These are phyloP conservation scores for Colletotrichum euphorbiae DNA, from an alignment of 2,329 filamentous ascomycete species.

Conservation along the genomic window DNA sequence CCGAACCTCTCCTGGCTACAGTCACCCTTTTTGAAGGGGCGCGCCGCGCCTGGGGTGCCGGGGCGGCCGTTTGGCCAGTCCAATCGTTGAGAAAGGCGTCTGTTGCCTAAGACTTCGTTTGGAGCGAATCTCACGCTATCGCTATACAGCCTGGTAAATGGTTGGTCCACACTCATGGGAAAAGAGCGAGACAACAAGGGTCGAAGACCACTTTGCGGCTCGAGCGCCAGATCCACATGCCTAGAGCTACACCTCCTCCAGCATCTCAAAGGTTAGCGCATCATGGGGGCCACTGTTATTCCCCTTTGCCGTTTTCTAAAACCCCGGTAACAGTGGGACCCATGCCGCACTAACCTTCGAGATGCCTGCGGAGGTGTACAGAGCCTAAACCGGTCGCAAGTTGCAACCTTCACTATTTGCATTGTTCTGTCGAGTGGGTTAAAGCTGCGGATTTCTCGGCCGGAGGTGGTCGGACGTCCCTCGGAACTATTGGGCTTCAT, in stretches of 20 bases:
- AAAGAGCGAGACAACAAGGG: neutral
- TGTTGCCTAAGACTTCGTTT: conserved; percentile 6
- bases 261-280: too few relatives aligned
- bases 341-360: too few relatives aligned
- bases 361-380: too few relatives aligned
- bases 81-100: conserved; percentile 4
- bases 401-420: neutral
- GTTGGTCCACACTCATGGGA: conserved; percentile 3
- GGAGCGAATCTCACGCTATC: conserved; percentile 21
- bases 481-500: conserved; percentile 25
- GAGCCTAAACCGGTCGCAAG: conserved; percentile 1
- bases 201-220: conserved; percentile 2
- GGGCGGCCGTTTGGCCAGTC: neutral
- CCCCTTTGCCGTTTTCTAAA: too few relatives aligned
- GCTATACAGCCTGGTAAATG: conserved; percentile 8
- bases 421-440: neutral
- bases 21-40: neutral
- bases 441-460: conserved; percentile 3
- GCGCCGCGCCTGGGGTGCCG: too few relatives aligned
- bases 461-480: conserved; percentile 13
- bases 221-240: neutral
- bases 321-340: too few relatives aligned
- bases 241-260: too few relatives aligned
- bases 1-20: too few relatives aligned
- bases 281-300: too few relatives aligned